Evolutionary conservation across 768 basidiomycete genomes (phyloP).

Genomic region (Hygrocybe coccinea): DNA sequence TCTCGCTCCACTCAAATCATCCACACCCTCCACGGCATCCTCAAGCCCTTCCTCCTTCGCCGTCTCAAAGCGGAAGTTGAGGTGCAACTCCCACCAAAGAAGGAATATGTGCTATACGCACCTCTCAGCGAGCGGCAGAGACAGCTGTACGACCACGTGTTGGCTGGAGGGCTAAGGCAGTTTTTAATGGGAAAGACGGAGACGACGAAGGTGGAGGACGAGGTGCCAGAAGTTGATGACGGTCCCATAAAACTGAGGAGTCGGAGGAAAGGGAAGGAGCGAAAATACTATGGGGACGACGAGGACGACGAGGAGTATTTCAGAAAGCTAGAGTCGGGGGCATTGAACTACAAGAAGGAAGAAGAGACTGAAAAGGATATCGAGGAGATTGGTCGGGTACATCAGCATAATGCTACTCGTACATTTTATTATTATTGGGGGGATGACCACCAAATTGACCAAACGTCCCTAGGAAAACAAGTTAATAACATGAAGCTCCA

Average conservation of each 20-base stretch:
- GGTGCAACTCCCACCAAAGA: constrained; percentile 77
- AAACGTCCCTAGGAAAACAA: constrained; percentile 57
- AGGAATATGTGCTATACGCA: constrained; percentile 91
- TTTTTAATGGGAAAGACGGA: constrained; percentile 47
- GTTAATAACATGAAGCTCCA: constrained; percentile 92
- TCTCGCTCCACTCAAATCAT: constrained; percentile 65
- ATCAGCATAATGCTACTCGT: constrained; percentile 60
- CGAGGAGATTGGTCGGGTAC: constrained; percentile 51
- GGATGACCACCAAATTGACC: too few relatives aligned
- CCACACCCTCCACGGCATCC: constrained; percentile 76
- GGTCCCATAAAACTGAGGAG: constrained; percentile 20
- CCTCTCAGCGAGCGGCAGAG: constrained; percentile 79
- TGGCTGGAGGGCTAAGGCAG: constrained; percentile 64
- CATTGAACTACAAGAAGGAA: constrained; percentile 39
- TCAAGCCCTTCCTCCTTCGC: constrained; percentile 92
- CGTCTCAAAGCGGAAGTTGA: constrained; percentile 88
- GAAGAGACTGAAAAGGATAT: constrained; percentile 41
- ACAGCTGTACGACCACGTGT: constrained; percentile 77
- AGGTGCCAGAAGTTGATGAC: not conserved
- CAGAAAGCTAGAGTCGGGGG: too few relatives aligned
- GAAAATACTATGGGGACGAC: constrained; percentile 56
- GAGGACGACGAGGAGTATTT: constrained; percentile 60
- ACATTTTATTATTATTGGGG: not conserved
- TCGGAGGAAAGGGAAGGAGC: constrained; percentile 37
- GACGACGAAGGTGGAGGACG: constrained; percentile 18